phyloP scores from a whole-genome alignment of 371 early-diverging fungal genomes.

The Capniomyces stellatus region DNA sequence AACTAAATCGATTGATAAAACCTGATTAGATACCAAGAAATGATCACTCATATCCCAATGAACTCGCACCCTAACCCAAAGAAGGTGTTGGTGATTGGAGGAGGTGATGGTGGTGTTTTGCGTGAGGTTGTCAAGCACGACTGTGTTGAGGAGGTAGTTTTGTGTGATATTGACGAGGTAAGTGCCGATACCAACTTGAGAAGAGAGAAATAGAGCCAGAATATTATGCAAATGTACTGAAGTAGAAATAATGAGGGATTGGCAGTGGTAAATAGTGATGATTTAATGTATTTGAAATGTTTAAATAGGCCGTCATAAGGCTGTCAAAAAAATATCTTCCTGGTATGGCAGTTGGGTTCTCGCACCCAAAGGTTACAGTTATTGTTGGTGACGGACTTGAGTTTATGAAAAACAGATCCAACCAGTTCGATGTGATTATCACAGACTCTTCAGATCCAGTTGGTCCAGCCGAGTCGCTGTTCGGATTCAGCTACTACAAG shows the following conservation, averaged over 20 bases:
- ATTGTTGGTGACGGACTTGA: constrained; percentile 89
- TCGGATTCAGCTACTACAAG: constrained; percentile 74
- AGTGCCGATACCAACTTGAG: constrained; percentile 1
- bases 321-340: constrained; percentile 84
- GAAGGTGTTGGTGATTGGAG: constrained; percentile 93
- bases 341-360: constrained; percentile 80
- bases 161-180: constrained; percentile 89
- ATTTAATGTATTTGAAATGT: constrained; percentile 6
- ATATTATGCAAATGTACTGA: too few relatives aligned
- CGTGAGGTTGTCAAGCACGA: constrained; percentile 94
- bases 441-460: constrained; percentile 97
- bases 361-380: constrained; percentile 82
- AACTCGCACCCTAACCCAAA: constrained; percentile 89
- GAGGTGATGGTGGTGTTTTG: constrained; percentile 95
- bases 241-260: too few relatives aligned
- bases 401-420: constrained; percentile 69
- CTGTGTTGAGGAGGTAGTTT: constrained; percentile 66
- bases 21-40: constrained; percentile 75
- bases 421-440: constrained; percentile 89
- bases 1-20: too few relatives aligned
- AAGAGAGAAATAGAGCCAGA: not conserved
- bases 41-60: constrained; percentile 91
- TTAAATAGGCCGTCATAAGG: constrained; percentile 46
- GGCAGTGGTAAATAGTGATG: too few relatives aligned
- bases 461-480: constrained; percentile 88